These are phyloP conservation scores for Hsuehochloa calcarea DNA, from an alignment of 176 grass and related monocot genomes.

Conservation along the genomic window DNA sequence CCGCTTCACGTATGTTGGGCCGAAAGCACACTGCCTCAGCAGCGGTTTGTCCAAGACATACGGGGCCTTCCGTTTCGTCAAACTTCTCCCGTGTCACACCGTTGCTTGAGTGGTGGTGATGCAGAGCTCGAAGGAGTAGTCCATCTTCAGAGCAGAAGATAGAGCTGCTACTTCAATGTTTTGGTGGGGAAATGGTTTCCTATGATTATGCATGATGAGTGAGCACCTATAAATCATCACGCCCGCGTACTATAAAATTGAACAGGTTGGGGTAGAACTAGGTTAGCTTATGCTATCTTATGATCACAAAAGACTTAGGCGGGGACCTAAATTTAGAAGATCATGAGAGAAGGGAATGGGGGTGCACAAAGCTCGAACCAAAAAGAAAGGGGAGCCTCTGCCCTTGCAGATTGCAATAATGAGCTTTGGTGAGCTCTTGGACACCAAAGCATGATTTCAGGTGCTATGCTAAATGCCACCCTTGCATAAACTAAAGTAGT, in stretches of 20 bases:
- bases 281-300: not conserved
- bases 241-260: not conserved
- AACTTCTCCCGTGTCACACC: too few species aligned
- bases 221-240: not conserved
- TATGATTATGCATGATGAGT: not conserved
- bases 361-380: not conserved
- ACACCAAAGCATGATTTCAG: constrained; percentile 24
- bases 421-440: not conserved
- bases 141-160: not conserved
- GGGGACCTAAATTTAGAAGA: not conserved
- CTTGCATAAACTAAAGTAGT: not conserved
- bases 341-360: not conserved
- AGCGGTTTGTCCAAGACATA: not conserved
- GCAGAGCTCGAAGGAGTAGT: not conserved
- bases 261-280: not conserved
- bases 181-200: not conserved
- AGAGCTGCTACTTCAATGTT: not conserved
- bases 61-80: not conserved
- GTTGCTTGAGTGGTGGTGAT: not conserved
- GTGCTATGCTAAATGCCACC: constrained; percentile 11
- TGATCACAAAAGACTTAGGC: not conserved
- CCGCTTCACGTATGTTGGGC: not conserved
- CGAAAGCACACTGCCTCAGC: not conserved
- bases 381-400: not conserved
- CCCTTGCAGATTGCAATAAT: not conserved